Conservation (phyloP, 352 stramenopile species). For the Elongisporangium prolatum region DNA sequence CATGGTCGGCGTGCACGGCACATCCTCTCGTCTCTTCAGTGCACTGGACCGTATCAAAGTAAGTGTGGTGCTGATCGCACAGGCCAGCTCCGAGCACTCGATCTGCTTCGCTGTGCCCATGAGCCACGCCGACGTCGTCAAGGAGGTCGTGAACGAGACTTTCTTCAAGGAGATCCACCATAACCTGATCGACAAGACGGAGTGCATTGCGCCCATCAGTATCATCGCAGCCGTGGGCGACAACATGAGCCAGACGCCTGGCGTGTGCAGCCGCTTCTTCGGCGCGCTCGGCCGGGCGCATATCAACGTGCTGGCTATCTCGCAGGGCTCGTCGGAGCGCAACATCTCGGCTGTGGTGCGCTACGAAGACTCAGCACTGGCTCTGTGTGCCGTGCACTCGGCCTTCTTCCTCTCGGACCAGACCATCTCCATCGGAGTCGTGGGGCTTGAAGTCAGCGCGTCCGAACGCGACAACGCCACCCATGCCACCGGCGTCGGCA, state of each 20-base stretch:
- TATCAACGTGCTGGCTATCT: conserved; percentile 95
- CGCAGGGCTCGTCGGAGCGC: conserved; percentile 91
- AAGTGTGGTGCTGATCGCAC: conserved; percentile 94
- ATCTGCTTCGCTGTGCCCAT: conserved; percentile 94
- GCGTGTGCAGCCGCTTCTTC: conserved; percentile 94
- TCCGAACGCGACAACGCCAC: conserved; percentile 5
- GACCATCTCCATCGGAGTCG: conserved; percentile 89
- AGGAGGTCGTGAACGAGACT: conserved; percentile 73
- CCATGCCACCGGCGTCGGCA: conserved; percentile 51
- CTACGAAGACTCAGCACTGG: conserved; percentile 84
- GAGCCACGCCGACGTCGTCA: conserved; percentile 54
- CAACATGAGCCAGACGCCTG: conserved; percentile 91
- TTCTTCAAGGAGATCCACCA: conserved; percentile 89
- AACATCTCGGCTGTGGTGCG: conserved; percentile 95
- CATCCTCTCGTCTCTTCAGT: conserved; percentile 90
- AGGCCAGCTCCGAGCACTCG: conserved; percentile 93
- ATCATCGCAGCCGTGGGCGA: conserved; percentile 96
- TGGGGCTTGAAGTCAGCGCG: conserved; percentile 75
- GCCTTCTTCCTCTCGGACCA: conserved; percentile 94
- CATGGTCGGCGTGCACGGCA: conserved; percentile 93
- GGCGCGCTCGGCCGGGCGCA: conserved; percentile 88
- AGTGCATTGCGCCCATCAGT: conserved; percentile 84
- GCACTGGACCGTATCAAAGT: conserved; percentile 90
- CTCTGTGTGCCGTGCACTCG: conserved; percentile 92
- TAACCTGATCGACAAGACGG: conserved; percentile 74